Base-by-base conservation (phyloP, 129 eudicot genomes). In the Flaveria brownii region DNA sequence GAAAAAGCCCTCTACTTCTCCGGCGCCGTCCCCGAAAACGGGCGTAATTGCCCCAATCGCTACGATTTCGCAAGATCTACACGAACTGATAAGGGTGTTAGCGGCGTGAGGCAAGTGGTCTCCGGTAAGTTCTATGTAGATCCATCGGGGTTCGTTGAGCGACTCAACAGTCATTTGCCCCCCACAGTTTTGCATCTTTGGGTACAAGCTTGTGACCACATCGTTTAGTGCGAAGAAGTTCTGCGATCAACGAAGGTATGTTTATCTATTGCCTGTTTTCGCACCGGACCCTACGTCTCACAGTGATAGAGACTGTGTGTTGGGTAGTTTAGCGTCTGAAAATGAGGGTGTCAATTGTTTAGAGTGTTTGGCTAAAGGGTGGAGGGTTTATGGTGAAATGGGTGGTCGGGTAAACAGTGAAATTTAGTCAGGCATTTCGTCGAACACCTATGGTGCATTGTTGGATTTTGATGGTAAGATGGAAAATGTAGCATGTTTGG, bases 81-180 rank as follows among this genome's bases (percentile, higher is more conserved):
- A 16, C 88, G 98, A 2, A 93, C 98, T 0, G 98, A 93, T 78
- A 94, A 94, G 76, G 98, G 97, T 17, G 98, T 94, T 72, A 91
- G 97, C 76, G 98, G 97, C 22, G 98, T 91, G 0, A 93, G 98
- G 0, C 98, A 94, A 68, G 98, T 94, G 9, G 97, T 94, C 1
- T 94, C 98, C 1, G 98, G 97, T 1, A 78, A 84, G 75, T 94
- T 94, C 75, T 91, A 82, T 28, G 79, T 94, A 17, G 98, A 94
- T 20, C 98, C 98, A 10, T 93, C 93, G 1, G 93, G 97, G 3
- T 80, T 94, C 30, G 56, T 94, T 5, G 86, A 94, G 2, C 85
- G 98, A 1, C 62, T 93, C 6, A 83, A 91, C 68, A 70, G 80
- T 10, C 79, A 84, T 46, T 70, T 93, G 28, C n/a, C 71, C 88